Evolutionary conservation across 257 asterid species (phyloP).

Genomic region (Plantago ovata): DNA sequence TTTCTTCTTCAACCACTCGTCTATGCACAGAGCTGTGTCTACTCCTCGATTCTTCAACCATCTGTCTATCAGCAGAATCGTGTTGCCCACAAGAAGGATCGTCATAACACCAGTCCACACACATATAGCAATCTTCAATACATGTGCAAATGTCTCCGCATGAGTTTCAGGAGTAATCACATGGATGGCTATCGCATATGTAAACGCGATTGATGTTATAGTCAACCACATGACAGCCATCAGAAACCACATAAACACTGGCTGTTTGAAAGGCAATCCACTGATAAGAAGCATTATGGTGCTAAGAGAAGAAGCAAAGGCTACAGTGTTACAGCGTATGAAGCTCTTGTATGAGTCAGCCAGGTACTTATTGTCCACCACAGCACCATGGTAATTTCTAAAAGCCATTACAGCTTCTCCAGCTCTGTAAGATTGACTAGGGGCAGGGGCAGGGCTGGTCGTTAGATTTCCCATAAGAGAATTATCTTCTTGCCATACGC

Average conservation of each 20-base stretch:
- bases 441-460: background rate
- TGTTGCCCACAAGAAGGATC: too few species aligned
- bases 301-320: background rate
- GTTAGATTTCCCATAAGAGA: background rate
- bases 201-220: conserved; percentile 22
- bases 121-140: conserved; percentile 8
- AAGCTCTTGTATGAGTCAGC: conserved; percentile 4
- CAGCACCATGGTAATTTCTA: background rate
- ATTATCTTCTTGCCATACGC: too few species aligned
- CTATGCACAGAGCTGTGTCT: too few species aligned
- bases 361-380: background rate
- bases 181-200: conserved; percentile 16
- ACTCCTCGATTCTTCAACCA: too few species aligned
- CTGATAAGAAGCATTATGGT: conserved; percentile 1
- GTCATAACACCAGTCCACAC: conserved; percentile 19
- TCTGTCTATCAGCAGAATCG: too few species aligned
- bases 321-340: conserved; percentile 27
- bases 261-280: background rate
- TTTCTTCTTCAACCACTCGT: too few species aligned
- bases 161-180: background rate
- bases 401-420: conserved; percentile 35
- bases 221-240: conserved; percentile 35
- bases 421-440: conserved; percentile 12
- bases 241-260: conserved; percentile 26
- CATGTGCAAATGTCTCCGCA: conserved; percentile 8